phyloP scores from a whole-genome alignment of 768 basidiomycete genomes.

The Kwoniella sp. region DNA sequence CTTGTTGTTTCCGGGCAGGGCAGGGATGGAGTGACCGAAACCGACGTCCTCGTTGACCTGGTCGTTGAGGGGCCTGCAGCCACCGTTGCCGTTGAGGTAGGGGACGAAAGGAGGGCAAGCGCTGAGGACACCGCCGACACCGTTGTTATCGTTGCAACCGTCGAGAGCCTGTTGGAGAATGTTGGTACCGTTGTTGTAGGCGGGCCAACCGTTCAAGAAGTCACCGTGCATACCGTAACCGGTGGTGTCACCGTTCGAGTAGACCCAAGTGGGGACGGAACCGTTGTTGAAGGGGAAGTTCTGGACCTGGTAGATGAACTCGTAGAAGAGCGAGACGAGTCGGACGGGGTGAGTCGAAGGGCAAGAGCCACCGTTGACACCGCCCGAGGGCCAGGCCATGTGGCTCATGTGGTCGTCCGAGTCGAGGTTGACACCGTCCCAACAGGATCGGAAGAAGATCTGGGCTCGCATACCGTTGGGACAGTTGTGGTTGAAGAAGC shows the following conservation, averaged over 20 bases:
- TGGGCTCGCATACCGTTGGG: conserved; percentile 50
- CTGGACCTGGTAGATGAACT: conserved; percentile 48
- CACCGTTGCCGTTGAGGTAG: conserved; percentile 38
- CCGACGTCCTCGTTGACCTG: conserved; percentile 49
- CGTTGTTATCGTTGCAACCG: conserved; percentile 42
- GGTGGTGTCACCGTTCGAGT: conserved; percentile 48
- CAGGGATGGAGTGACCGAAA: conserved; percentile 25
- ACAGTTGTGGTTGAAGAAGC: conserved; percentile 51
- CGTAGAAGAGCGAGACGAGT: conserved; percentile 50
- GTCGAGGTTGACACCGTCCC: conserved; percentile 51
- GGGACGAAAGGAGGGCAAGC: conserved; percentile 49
- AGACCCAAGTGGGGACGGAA: conserved; percentile 41
- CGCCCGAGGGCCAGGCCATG: conserved; percentile 49
- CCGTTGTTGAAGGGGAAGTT: conserved; percentile 49
- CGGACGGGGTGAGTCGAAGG: conserved; percentile 48
- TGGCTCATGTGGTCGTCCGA: conserved; percentile 49
- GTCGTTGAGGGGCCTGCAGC: conserved; percentile 43
- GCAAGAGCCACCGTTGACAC: conserved; percentile 46
- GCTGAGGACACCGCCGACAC: conserved; percentile 42
- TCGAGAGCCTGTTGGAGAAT: conserved; percentile 49
- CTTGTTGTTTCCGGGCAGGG: conserved; percentile 48
- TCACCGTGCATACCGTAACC: conserved; percentile 49
- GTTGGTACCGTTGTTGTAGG: conserved; percentile 43
- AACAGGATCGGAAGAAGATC: conserved; percentile 52
- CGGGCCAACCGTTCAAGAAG: conserved; percentile 50